Evolutionary conservation across 805 yeast genomes (phyloP), one percentile per base, ranked within the genome.

Genomic region (Barnettozyma populi): DNA sequence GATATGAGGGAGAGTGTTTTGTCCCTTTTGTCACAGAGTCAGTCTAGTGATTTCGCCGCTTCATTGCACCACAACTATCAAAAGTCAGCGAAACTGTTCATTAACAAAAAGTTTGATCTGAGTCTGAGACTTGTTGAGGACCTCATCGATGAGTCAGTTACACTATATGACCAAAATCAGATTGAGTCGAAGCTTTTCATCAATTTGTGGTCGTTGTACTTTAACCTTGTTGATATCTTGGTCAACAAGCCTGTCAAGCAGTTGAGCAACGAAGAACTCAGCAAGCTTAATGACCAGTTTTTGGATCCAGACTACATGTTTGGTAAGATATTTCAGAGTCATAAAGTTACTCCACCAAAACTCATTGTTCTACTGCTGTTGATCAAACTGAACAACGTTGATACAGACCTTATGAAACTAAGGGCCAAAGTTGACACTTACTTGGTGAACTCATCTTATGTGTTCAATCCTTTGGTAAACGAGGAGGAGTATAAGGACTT

Each of bases 191-290:
- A 44, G 11, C 16, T 55, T 3, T 53, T 57, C 11, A 37, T 51
- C 7, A 59, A 51, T 35, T 32, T 55, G 10, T 61, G 65, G 65
- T 45, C 57, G 5, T 43, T 61, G 13, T 60, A 60, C 40, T 53
- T 61, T 48, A 60, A 59, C 37, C 39, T 61, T 24, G 48, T 61
- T 14, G 63, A 61, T 48, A 52, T 61, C 4, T 32, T 55, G n/a
- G 13, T 57, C 13, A 60, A 54, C 41, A 57, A 55, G 23, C 23
- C 34, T 1, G 41, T 41, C 11, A 23, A 35, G 2, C 16, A 36
- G 2, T n/a, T 51, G 36, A 36, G 42, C 7, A 46, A 44, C 6
- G 11, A 27, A 1, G 50, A 44, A 5, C 36, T 34, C 14, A 41
- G 34, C 4, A 41, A 46, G 10, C 14, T 55, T 18, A 50, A 44